Evolutionary conservation across 352 stramenopile genomes (phyloP), one percentile per base, ranked within the genome.

Genomic region (Elongisporangium anandrum): DNA sequence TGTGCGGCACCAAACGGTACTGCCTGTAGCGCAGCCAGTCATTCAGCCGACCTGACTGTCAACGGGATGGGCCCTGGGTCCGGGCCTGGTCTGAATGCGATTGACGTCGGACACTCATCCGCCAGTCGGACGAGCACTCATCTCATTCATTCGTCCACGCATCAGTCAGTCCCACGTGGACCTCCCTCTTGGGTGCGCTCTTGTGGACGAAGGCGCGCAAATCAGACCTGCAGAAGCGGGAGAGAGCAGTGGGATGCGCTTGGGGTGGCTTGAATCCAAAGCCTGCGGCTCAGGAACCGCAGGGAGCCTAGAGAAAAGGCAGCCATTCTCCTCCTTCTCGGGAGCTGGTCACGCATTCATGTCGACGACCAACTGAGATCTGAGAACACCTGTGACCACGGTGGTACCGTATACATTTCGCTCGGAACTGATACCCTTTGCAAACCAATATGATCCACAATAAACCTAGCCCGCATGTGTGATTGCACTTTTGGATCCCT

Each of bases 1-100:
- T 94, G 4, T 88, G 80, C 6, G 85, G 85, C 22, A 92, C 82
- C 17, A 71, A 77, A 16, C 70, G 81, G 16, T 93, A 87, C 45
- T 89, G 75, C n/a, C 57, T 90, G 15, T 90, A 64, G 54, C 48
- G 17, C 34, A 45, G 26, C 12, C 26, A 38, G 8, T 9, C 26
- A 38, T 38, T 4, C 26, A 38, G 34, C 13, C 12, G 34, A 45
- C 10, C 34, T 15, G 29, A 8, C 29, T 15, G 34, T 45, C 34
- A 45, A 45, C 34, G 34, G 34, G 34, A 45, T 45, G 34, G 34
- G 34, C 34, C 13, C 13, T 2, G 17, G 34, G 34, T 17, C 34
- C 17, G 34, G 34, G 16, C 34, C 34, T 45, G 34, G 34, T 45
- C 34, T 45, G 34, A 45, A 45, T 45, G 34, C 34, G 34, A 45